Evolutionary conservation across 2,329 filamentous ascomycete species (phyloP).

Genomic region (Aaosphaeria arxii): DNA sequence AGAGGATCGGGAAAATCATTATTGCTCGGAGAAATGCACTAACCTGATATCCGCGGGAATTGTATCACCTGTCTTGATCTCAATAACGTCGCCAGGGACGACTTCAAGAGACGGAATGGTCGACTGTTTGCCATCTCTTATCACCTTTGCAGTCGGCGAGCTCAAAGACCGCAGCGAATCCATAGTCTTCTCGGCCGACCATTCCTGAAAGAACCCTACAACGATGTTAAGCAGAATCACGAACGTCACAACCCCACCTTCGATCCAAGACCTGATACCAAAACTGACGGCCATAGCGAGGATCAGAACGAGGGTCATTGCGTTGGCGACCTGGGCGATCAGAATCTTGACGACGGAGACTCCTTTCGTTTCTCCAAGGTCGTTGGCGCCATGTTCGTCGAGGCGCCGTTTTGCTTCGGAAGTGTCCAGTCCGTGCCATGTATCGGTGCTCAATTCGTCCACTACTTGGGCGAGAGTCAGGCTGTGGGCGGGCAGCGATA

Average conservation of each 20-base stretch:
- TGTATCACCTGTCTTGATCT: slow-evolving; percentile 48
- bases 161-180: slow-evolving; percentile 43
- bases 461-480: slow-evolving; percentile 42
- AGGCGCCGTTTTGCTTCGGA: slow-evolving; percentile 45
- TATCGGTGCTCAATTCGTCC: slow-evolving; percentile 58
- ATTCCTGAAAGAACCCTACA: slow-evolving; percentile 48
- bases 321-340: slow-evolving; percentile 70
- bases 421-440: slow-evolving; percentile 64
- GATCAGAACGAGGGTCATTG: slow-evolving; percentile 66
- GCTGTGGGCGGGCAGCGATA: slow-evolving; percentile 61
- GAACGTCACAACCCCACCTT: slow-evolving; percentile 46
- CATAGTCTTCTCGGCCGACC: slow-evolving; percentile 48
- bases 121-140: slow-evolving; percentile 54
- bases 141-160: slow-evolving; percentile 43
- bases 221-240: slow-evolving; percentile 45
- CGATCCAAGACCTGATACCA: slow-evolving; percentile 45
- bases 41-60: slow-evolving; percentile 66
- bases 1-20: too few relatives aligned
- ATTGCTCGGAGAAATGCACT: too few relatives aligned
- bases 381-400: slow-evolving; percentile 60
- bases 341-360: slow-evolving; percentile 71
- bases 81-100: neutral
- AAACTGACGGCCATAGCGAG: slow-evolving; percentile 47
- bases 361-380: slow-evolving; percentile 65
- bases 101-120: slow-evolving; percentile 38